Percentiles rank a stretch among this genome's conserved stretches.
phyloP scores from a whole-genome alignment of 2,329 filamentous ascomycete genomes.

The Alternaria postmessia region DNA sequence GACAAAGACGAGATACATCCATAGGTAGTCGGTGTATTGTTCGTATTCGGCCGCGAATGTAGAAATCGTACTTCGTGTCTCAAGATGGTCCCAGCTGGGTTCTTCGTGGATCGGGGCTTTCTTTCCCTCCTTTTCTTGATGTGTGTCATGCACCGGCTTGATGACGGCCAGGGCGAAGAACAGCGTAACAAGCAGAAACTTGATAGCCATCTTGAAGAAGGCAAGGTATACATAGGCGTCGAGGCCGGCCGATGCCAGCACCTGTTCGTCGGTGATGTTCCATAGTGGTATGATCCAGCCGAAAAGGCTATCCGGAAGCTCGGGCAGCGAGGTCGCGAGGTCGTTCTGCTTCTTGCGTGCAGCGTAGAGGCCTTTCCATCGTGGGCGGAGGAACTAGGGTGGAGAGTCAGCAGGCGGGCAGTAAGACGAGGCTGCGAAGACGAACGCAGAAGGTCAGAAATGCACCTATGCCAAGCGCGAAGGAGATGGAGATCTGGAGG shows the following conservation, averaged over 20 bases:
- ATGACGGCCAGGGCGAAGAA: constrained; percentile 84
- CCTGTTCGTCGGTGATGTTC: constrained; percentile 84
- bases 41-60: constrained; percentile 43
- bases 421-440: constrained; percentile 20
- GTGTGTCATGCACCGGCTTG: constrained; percentile 82
- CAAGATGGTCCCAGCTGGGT: constrained; percentile 23
- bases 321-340: constrained; percentile 72
- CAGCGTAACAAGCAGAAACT: constrained; percentile 79
- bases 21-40: constrained; percentile 71
- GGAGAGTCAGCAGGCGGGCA: constrained; percentile 32
- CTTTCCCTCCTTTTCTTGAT: constrained; percentile 46
- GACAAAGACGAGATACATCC: constrained; percentile 93
- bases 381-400: constrained; percentile 77
- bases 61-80: constrained; percentile 32
- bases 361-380: constrained; percentile 91
- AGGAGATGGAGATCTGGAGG: constrained; percentile 75
- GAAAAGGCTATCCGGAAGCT: constrained; percentile 83
- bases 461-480: constrained; percentile 72
- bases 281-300: constrained; percentile 93
- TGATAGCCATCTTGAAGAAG: constrained; percentile 95
- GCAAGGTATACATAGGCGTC: constrained; percentile 96
- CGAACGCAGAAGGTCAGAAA: constrained; percentile 80
- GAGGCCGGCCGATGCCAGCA: constrained; percentile 87
- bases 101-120: constrained; percentile 38
- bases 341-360: constrained; percentile 81